phyloP scores from a whole-genome alignment of 129 eudicot species.

The Centaurea solstitialis region DNA sequence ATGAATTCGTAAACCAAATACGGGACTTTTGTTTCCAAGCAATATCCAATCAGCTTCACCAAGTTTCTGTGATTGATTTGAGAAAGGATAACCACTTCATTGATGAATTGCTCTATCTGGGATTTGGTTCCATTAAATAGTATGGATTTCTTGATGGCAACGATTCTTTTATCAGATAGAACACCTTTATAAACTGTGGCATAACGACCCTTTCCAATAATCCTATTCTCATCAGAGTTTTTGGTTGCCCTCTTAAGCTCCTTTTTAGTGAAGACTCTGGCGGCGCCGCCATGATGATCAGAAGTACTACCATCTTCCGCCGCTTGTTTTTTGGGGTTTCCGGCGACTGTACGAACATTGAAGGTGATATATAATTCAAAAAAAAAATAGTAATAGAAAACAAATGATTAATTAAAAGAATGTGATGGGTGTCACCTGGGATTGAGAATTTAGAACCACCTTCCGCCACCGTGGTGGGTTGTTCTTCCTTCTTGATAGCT shows the following conservation, averaged over 20 bases:
- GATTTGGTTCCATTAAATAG: no score
- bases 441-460: background rate
- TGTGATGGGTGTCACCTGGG: constrained; percentile 32
- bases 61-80: constrained; percentile 44
- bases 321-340: background rate
- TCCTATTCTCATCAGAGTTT: constrained; percentile 41
- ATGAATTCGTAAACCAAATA: constrained; percentile 37
- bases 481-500: background rate
- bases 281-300: background rate
- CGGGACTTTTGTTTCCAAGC: constrained; percentile 36
- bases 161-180: no score
- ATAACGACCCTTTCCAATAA: constrained; percentile 52
- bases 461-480: background rate
- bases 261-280: constrained; percentile 30
- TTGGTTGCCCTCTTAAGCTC: constrained; percentile 50
- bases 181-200: constrained; percentile 53
- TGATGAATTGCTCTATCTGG: constrained; percentile 46
- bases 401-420: background rate
- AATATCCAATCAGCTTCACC: constrained; percentile 40
- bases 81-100: constrained; percentile 42
- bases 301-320: no score
- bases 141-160: constrained; percentile 50
- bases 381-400: background rate
- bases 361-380: background rate
- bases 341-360: background rate